Percentiles rank a stretch among this genome's conserved stretches.
Evolutionary conservation across 179 eudicot genomes (phyloP).

Genomic region (Silene vulgaris): DNA sequence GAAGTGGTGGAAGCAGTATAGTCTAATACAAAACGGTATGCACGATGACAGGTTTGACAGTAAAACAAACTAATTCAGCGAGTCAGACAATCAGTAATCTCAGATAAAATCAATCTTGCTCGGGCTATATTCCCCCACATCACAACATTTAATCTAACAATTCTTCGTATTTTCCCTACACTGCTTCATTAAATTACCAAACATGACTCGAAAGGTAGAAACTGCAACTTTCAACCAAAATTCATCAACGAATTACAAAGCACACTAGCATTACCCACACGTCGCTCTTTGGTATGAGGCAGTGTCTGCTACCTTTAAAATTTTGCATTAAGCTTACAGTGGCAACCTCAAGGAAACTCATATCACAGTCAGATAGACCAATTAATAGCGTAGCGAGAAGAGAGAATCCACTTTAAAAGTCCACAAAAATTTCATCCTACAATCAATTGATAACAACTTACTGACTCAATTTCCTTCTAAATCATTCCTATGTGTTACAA

Average conservation of each 20-base stretch:
- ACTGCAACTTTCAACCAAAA: no score
- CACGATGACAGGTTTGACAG: neutral
- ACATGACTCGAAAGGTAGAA: neutral
- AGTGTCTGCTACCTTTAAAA: no score
- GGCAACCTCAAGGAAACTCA: no score
- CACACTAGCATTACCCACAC: neutral
- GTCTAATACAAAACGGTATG: neutral
- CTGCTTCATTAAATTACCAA: neutral
- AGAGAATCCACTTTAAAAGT: no score
- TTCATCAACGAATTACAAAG: neutral
- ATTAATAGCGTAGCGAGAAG: no score
- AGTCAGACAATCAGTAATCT: neutral
- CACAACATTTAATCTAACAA: constrained; percentile 1
- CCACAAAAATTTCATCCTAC: no score
- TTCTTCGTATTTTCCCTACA: neutral
- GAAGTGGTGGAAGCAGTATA: neutral
- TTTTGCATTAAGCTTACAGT: no score
- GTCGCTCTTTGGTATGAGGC: no score
- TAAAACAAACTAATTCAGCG: neutral
- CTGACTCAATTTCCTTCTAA: no score
- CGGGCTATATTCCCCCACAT: neutral
- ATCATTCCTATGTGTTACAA: no score
- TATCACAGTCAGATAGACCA: no score
- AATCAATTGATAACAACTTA: no score
- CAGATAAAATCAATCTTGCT: neutral